These are phyloP conservation scores for Macrolepiota fuliginosa DNA, from an alignment of 768 basidiomycete species.

Conservation along the genomic window DNA sequence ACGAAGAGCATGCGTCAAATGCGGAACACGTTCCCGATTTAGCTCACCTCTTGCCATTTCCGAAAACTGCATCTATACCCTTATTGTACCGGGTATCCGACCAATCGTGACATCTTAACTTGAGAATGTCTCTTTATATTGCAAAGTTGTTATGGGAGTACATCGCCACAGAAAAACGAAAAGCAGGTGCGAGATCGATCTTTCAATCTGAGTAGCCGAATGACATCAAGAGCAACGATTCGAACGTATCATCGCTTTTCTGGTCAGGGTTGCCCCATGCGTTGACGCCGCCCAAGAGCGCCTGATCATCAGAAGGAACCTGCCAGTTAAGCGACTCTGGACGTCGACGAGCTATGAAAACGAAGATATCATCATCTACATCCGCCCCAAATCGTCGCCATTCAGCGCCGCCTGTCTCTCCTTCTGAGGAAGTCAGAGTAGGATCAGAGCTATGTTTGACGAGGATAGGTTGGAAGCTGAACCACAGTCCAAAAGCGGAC, in stretches of 20 bases:
- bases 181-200: conserved; percentile 3
- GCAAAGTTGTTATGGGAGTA: too few species aligned
- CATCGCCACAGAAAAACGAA: not conserved
- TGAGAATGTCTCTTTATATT: too few species aligned
- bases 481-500: conserved; percentile 80
- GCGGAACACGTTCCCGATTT: not conserved
- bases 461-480: conserved; percentile 58
- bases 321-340: conserved; percentile 57
- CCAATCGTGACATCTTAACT: too few species aligned
- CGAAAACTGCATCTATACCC: not conserved
- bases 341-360: conserved; percentile 62
- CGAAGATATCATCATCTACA: conserved; percentile 46
- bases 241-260: conserved; percentile 71
- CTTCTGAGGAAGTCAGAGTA: not conserved
- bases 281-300: conserved; percentile 58
- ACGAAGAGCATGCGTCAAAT: not conserved
- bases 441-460: conserved; percentile 17
- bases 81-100: too few species aligned
- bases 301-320: conserved; percentile 48
- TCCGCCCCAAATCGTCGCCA: conserved; percentile 44
- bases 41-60: not conserved
- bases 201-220: conserved; percentile 21
- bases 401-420: conserved; percentile 12
- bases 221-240: conserved; percentile 55
- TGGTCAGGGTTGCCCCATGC: conserved; percentile 36